Conservation (phyloP, 2,329 filamentous ascomycete species). For the Chaetomiaceae sp. region DNA sequence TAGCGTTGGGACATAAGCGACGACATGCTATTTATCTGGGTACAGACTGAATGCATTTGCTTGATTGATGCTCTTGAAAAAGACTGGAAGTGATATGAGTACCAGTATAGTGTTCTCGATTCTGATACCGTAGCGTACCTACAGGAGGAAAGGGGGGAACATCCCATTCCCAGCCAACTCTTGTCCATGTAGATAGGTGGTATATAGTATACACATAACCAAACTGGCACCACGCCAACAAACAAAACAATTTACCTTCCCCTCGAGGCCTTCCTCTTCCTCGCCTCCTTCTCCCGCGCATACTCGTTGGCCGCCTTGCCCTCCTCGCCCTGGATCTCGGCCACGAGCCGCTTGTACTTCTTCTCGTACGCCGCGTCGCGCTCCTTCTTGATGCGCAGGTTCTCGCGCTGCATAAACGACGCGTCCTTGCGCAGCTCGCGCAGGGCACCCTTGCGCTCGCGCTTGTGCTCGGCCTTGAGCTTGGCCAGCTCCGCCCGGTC, state of each 20-base stretch:
- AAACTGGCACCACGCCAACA: background rate
- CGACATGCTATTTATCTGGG: too few species aligned
- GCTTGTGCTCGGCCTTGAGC: constrained; percentile 86
- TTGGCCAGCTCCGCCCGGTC: constrained; percentile 82
- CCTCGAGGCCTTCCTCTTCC: constrained; percentile 67
- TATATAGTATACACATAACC: background rate
- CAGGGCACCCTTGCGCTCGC: constrained; percentile 90
- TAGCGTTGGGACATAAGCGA: too few species aligned
- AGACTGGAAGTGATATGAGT: too few species aligned
- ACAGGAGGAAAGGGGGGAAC: too few species aligned
- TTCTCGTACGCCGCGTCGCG: constrained; percentile 90
- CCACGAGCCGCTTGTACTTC: constrained; percentile 87
- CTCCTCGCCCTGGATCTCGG: constrained; percentile 94
- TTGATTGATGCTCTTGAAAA: too few species aligned
- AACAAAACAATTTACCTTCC: constrained; percentile 30
- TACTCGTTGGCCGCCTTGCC: constrained; percentile 82
- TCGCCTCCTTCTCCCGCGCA: constrained; percentile 74
- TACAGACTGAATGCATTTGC: too few species aligned
- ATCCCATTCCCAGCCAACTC: too few species aligned
- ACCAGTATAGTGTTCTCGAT: background rate
- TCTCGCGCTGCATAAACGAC: constrained; percentile 87
- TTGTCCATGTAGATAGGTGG: too few species aligned
- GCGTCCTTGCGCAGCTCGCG: constrained; percentile 93
- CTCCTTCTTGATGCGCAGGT: constrained; percentile 86
- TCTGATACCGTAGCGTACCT: background rate